phyloP scores from a whole-genome alignment of 225 moss, liverwort and hornwort genomes.

The Polytrichum commune region DNA sequence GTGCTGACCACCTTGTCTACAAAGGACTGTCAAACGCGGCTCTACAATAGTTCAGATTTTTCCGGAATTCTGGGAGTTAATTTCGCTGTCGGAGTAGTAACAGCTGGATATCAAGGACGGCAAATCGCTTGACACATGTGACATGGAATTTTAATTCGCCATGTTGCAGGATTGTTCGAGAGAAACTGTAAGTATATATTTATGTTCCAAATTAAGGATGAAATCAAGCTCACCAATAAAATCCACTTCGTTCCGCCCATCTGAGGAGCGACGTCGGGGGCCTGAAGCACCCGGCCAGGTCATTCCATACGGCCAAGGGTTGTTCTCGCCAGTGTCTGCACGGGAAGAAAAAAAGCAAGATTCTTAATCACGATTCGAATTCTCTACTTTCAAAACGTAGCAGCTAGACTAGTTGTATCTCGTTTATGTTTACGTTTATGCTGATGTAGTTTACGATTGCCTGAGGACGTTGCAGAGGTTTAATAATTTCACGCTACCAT shows the following conservation, averaged over 20 bases:
- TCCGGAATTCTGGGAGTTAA: no score
- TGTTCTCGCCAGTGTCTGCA: conserved; percentile 49
- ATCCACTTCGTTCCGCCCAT: conserved; percentile 56
- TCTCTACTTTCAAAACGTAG: not conserved
- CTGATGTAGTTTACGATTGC: not conserved
- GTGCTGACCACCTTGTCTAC: no score
- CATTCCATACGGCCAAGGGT: conserved; percentile 53
- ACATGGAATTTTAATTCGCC: no score
- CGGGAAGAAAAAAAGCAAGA: not conserved
- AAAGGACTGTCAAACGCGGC: no score
- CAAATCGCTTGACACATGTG: no score
- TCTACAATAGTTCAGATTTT: no score
- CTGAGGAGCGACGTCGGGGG: conserved; percentile 40
- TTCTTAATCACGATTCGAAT: not conserved
- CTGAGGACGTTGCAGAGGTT: not conserved
- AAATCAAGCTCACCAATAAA: conserved; percentile 29
- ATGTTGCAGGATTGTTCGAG: no score
- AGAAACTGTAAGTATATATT: no score
- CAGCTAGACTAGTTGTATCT: not conserved
- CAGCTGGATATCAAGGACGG: no score
- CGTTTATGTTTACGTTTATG: not conserved
- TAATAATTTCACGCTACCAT: not conserved
- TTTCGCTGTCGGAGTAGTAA: no score
- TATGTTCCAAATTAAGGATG: not conserved
- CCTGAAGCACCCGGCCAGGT: conserved; percentile 53